Evolutionary conservation across 768 basidiomycete genomes (phyloP), one percentile per base, ranked within the genome.

Genomic region (Pulveroboletus sp.): DNA sequence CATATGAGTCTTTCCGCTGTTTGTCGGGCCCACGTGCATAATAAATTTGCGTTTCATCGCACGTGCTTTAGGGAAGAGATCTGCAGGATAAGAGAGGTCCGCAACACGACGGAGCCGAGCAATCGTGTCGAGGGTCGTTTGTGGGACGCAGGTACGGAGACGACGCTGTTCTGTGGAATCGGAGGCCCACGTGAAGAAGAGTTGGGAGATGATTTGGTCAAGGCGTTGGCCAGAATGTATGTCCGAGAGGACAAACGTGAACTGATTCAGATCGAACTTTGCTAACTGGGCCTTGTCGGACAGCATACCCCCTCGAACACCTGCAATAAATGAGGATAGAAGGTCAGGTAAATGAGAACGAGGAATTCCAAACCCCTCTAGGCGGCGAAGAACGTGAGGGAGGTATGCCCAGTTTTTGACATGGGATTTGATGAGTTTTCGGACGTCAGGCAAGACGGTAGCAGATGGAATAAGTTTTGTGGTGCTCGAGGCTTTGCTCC

Each of bases 21-120:
- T 99, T 21, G 96, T 98, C 0, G 96, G 96, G 0, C 95, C 96
- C 36, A 99, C 92, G 60, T 99, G 95, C 76, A 98, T 85, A 65
- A 94, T 86, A 58, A 98, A 73, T 57, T 85, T 89, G 17, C 94
- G 79, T 15, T 74, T 76, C 55, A 83, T 70, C 10, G 66, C 60
- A 9, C 95, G 82, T 0, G 92, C 82, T 8, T 46, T 15, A 0
- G 71, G 61, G 58, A 64, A 83, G 10, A 69, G 62, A 51, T 83
- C 82, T 0, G 75, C 76, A 0, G 78, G 78, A 49, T 70, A 73
- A n/a, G 68, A 59, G 12, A 71, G 58, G 57, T 78, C 71, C 0
- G 76, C 72, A 2, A 73, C 68, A 5, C 59, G 57, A 24, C 71
- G 64, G 15, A 76, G 63, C 3, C 67, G 60, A 21, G 59, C 54